Evolutionary conservation across 306 rosid genomes (phyloP), one percentile per base, ranked within the genome.

Genomic region (Medicago lupulina): DNA sequence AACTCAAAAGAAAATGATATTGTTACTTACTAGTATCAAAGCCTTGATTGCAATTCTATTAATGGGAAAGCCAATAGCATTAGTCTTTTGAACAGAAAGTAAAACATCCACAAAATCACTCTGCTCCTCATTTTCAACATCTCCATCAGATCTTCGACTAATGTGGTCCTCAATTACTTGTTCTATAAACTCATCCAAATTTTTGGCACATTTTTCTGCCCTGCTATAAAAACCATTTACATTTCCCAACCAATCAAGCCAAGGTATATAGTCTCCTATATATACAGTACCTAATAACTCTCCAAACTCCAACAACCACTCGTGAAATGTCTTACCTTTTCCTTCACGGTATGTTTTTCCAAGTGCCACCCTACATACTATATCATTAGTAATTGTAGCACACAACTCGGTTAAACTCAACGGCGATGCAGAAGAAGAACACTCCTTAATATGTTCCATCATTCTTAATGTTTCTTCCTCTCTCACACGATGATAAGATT

Each of bases 171-270:
- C 61, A 43, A 77, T 68, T 0, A 77, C 75, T 28, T 31, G 0
- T 5, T 77, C 69, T 0, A 77, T 11, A 18, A 77, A 77, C 40
- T 44, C 61, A 31, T 77, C 81, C 39, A 77, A 28, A n/a, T 36
- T 2, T 60, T 55, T 55, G 8, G 75, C 81, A 18, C 43, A 49
- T 68, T 43, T 77, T 0, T 46, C 4, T 43, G 81, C 81, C 2
- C 1, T 19, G 25, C 34, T 19, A 55, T 55, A 55, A 1, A 55
- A 9, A 9, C 61, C 61, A 19, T 55, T 55, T 0, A 55, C 34
- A 9, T 19, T 55, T 4, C 34, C 61, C 31, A 55, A 55, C 61
- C 61, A 77, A 44, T 60, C 55, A 44, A 77, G 81, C 75, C 81
- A 77, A 16, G 70, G 75, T 28, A 77, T 59, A 19, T 55, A 55